These are phyloP conservation scores for Piedraia hortae DNA, from an alignment of 2,329 filamentous ascomycete genomes.

Conservation along the genomic window DNA sequence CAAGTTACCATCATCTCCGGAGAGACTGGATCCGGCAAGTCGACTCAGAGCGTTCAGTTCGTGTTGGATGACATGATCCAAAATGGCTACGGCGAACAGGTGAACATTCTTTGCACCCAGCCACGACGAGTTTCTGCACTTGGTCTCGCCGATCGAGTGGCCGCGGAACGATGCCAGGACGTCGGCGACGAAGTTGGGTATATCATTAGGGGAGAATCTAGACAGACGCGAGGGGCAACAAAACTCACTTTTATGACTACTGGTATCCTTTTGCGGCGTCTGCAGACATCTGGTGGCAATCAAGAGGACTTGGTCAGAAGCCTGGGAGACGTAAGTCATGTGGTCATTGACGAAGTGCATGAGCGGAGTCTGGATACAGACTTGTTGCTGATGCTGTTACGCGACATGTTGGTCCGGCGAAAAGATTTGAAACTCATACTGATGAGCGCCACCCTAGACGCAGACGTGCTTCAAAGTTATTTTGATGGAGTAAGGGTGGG, in stretches of 20 bases:
- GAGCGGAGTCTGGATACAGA: constrained; percentile 87
- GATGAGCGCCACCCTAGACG: constrained; percentile 91
- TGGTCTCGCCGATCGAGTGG: constrained; percentile 77
- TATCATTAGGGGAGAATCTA: constrained; percentile 71
- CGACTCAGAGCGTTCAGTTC: constrained; percentile 89
- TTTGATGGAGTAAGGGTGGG: constrained; percentile 38
- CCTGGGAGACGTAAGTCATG: constrained; percentile 70
- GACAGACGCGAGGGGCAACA: constrained; percentile 38
- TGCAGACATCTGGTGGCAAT: constrained; percentile 69
- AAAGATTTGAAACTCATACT: constrained; percentile 69
- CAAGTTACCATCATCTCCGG: constrained; percentile 92
- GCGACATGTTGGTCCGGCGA: constrained; percentile 47
- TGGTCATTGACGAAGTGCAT: constrained; percentile 91
- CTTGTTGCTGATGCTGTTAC: constrained; percentile 65
- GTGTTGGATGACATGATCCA: constrained; percentile 73
- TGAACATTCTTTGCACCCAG: constrained; percentile 87
- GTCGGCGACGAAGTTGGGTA: constrained; percentile 82
- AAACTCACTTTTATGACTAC: constrained; percentile 92
- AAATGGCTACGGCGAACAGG: constrained; percentile 42
- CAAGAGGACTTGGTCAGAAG: constrained; percentile 57
- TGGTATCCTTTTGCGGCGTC: constrained; percentile 62
- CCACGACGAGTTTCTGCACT: constrained; percentile 83
- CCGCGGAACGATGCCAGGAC: constrained; percentile 57
- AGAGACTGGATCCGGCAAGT: constrained; percentile 91
- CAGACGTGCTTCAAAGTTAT: constrained; percentile 58